Base-by-base conservation (phyloP, 2,329 filamentous ascomycete species). In the Massarina eburnea region DNA sequence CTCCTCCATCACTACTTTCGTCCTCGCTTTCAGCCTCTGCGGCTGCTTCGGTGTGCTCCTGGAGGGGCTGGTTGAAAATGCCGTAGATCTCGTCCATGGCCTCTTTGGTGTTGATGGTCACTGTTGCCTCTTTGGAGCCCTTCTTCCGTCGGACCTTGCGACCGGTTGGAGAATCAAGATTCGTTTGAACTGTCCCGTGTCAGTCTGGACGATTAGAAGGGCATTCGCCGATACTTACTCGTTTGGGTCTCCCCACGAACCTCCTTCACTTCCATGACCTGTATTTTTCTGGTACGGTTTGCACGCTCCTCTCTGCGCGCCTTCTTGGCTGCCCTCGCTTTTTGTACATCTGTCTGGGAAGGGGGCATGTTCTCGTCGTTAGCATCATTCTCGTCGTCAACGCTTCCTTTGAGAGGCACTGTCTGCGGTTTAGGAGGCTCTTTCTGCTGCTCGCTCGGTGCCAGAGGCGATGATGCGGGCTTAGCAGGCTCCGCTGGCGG, bases 1-100 rank as follows among this genome's bases (percentile, higher is more conserved):
- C 81, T 56, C 86, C 78, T 22, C 60, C 62, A 21, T 64, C 86
- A 22, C 82, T 81, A 46, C 77, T 82, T 14, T 82, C 81, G 44
- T 77, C 88, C 36, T 86, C 83, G 45, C 86, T 84, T 12, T 89
- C 84, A 2, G 78, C 77, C 19, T 77, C 80, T 0, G 72, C 67
- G 30, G 71, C 66, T 24, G 73, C 72, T 2, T 74, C 67, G 15
- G 71, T 70, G 44, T 74, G 68, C 2, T 74, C 73, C 51, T 80
- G 79, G 27, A 92, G 70, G 1, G 94, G 92, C 46, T 94, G 88
- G 62, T 94, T 97, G 73, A 97, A 99, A 38, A 99, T 89, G 46
- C 91, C 91, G 62, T 97, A 97, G 41, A 99, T 96, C 58, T 99
- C 94, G 58, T 97, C 91, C 51, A 92, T 96, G 4, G 94, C 94